Evolutionary conservation across 768 basidiomycete species (phyloP).

Genomic region (Naematelia aurantialba): DNA sequence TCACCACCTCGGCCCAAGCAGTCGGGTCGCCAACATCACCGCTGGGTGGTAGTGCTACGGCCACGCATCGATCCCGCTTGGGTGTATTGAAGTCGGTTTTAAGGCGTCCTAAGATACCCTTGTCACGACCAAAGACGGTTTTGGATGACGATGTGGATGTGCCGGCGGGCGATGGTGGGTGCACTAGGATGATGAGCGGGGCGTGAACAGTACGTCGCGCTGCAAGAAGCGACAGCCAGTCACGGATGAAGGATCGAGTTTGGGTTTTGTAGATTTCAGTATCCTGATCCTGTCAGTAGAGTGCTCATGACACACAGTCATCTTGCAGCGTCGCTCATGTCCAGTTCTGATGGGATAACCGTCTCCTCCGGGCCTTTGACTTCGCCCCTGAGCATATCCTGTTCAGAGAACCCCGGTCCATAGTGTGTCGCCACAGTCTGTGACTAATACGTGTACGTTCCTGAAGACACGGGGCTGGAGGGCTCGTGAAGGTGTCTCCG

Average conservation of each 20-base stretch:
- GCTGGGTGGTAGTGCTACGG: conserved; percentile 40
- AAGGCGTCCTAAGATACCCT: conserved; percentile 81
- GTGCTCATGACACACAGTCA: not conserved
- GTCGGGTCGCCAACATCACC: conserved; percentile 68
- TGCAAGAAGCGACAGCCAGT: conserved; percentile 72
- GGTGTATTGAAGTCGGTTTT: conserved; percentile 86
- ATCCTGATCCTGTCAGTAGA: conserved; percentile 52
- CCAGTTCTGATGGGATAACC: not conserved
- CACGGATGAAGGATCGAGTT: conserved; percentile 80
- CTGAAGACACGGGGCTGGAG: too few relatives aligned
- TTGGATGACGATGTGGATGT: conserved; percentile 38
- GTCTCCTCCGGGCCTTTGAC: too few relatives aligned
- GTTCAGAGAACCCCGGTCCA: too few relatives aligned
- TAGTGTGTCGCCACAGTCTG: too few relatives aligned
- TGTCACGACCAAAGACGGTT: conserved; percentile 74
- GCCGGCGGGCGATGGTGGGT: conserved; percentile 55
- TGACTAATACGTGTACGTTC: too few relatives aligned
- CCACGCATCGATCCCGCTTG: conserved; percentile 69
- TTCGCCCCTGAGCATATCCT: too few relatives aligned
- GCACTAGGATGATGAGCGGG: conserved; percentile 85
- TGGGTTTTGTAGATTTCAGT: conserved; percentile 71
- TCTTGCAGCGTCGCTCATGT: not conserved
- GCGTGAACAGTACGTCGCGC: conserved; percentile 70
- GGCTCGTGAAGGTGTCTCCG: too few relatives aligned
- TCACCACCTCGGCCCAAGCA: conserved; percentile 80